Percentiles rank a stretch among this genome's conserved stretches.
Evolutionary conservation across 768 basidiomycete species (phyloP).

Genomic region (Infundibulicybe gibba): DNA sequence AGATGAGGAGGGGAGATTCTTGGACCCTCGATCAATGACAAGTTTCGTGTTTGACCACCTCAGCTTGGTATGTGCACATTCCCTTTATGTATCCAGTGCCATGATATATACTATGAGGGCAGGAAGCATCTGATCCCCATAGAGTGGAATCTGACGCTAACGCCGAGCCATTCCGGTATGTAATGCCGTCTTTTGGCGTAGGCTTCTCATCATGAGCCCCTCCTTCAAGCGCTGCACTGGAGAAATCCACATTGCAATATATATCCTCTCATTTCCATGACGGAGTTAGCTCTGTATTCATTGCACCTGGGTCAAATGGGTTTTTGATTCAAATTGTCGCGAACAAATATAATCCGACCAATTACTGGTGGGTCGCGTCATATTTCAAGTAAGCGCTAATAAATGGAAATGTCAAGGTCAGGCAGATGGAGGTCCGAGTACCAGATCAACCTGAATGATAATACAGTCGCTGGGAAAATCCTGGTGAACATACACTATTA

Average conservation of each 20-base stretch:
- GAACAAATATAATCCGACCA: constrained; percentile 91
- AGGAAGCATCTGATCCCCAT: constrained; percentile 80
- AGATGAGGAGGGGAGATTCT: constrained; percentile 62
- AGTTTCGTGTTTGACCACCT: constrained; percentile 87
- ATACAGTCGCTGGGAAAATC: constrained; percentile 67
- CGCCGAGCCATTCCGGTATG: constrained; percentile 76
- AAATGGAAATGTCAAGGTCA: constrained; percentile 52
- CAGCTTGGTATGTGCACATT: constrained; percentile 54
- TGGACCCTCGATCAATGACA: constrained; percentile 78
- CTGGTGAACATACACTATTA: constrained; percentile 93
- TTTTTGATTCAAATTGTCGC: constrained; percentile 85
- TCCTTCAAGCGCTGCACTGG: constrained; percentile 60
- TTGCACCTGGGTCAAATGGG: constrained; percentile 38
- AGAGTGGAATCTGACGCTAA: constrained; percentile 57
- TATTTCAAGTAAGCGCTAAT: neutral
- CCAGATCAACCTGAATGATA: constrained; percentile 60
- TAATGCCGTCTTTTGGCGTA: neutral
- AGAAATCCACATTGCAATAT: constrained; percentile 65
- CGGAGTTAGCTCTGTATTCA: constrained; percentile 73
- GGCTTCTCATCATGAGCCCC: neutral
- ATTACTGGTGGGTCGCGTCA: constrained; percentile 69
- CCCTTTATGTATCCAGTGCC: neutral
- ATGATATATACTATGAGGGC: constrained; percentile 4
- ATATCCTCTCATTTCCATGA: constrained; percentile 79
- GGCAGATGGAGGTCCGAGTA: constrained; percentile 95